Conservation (phyloP, 441 rosid species). For the Bruguiera hainesii region DNA sequence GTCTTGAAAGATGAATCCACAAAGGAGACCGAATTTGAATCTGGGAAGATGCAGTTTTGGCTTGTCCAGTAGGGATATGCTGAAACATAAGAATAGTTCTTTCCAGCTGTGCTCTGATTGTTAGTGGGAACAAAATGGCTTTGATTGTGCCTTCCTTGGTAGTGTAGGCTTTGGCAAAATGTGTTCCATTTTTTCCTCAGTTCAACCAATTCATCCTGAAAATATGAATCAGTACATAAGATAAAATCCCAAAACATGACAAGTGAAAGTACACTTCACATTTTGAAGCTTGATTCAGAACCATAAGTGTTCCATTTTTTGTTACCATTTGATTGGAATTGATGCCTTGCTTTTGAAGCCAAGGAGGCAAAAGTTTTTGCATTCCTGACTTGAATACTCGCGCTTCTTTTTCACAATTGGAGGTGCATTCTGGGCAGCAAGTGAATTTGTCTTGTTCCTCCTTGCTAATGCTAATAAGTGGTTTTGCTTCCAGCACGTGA, state of each 20-base stretch:
- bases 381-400: slow-evolving; percentile 46
- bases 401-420: slow-evolving; percentile 70
- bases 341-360: slow-evolving; percentile 58
- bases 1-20: slow-evolving; percentile 41
- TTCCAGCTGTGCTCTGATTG: slow-evolving; percentile 28
- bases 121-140: slow-evolving; percentile 18
- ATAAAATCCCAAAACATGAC: too few species aligned
- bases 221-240: not conserved
- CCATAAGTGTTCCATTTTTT: not conserved
- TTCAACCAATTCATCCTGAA: slow-evolving; percentile 53
- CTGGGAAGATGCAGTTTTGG: slow-evolving; percentile 41
- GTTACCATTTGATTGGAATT: slow-evolving; percentile 52
- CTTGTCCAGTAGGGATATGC: slow-evolving; percentile 50
- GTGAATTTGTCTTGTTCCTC: slow-evolving; percentile 50
- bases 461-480: slow-evolving; percentile 30
- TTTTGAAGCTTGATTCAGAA: not conserved
- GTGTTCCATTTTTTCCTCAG: slow-evolving; percentile 72
- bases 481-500: slow-evolving; percentile 52
- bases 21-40: slow-evolving; percentile 46
- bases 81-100: slow-evolving; percentile 32
- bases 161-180: slow-evolving; percentile 50
- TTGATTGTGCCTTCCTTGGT: slow-evolving; percentile 36
- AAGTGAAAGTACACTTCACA: not conserved
- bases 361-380: slow-evolving; percentile 57
- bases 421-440: slow-evolving; percentile 75